A percentile compares a stretch with the other conserved stretches of the same genome.
These are phyloP conservation scores for Takakia lepidozioides DNA, from an alignment of 225 moss, liverwort and hornwort genomes.

Conservation along the genomic window DNA sequence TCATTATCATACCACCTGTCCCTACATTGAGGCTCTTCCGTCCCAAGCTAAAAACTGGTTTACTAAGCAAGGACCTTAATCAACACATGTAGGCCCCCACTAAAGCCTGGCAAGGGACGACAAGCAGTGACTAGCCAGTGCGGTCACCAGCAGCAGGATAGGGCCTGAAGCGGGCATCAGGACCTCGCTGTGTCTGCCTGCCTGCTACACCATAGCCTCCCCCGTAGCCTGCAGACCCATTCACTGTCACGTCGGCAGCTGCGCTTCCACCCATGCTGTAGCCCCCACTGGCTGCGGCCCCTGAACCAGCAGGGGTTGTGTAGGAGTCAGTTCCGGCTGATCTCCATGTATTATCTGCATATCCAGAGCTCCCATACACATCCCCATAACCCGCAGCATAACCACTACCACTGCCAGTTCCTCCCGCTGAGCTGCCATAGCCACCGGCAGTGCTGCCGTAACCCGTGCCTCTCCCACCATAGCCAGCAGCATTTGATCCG, in stretches of 20 bases:
- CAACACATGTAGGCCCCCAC: constrained; percentile 64
- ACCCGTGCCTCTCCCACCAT: constrained; percentile 78
- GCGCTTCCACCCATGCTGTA: constrained; percentile 63
- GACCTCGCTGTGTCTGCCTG: constrained; percentile 99
- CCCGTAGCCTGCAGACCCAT: constrained; percentile 87
- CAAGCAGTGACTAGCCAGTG: constrained; percentile 79
- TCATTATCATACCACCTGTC: constrained; percentile 8
- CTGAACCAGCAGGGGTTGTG: constrained; percentile 66
- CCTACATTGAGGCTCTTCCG: constrained; percentile 2
- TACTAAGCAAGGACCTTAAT: constrained; percentile 58
- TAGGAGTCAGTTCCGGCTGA: constrained; percentile 76
- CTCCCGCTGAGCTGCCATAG: constrained; percentile 68
- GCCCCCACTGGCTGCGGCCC: constrained; percentile 50
- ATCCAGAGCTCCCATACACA: constrained; percentile 57
- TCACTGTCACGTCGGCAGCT: constrained; percentile 56
- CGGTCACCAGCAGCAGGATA: constrained; percentile 99
- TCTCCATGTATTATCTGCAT: constrained; percentile 89
- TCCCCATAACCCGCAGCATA: constrained; percentile 63
- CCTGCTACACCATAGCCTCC: constrained; percentile 95
- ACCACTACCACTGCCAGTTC: constrained; percentile 63
- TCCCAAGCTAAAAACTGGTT: constrained; percentile 24
- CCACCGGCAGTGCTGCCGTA: constrained; percentile 55
- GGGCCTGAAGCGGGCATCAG: constrained; percentile 99
- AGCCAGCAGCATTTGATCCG: constrained; percentile 67
- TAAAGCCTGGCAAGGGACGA: constrained; percentile 49